Evolutionary conservation across 2,329 filamentous ascomycete genomes (phyloP).

Genomic region (Alternaria sp.): DNA sequence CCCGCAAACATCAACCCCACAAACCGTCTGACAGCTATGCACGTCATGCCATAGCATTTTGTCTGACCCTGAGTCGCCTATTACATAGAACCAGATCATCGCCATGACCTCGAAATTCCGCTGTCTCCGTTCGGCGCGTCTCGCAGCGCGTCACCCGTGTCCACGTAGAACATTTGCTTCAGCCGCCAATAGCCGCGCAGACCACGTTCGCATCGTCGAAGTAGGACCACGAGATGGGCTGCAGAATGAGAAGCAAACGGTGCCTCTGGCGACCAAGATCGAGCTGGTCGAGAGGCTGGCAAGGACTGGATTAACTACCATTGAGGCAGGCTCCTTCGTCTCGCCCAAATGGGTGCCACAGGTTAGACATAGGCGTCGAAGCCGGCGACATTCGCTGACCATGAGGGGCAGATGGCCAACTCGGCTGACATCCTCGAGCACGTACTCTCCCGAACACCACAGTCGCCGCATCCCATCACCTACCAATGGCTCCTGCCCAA

Average conservation of each 20-base stretch:
- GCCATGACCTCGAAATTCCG: constrained; percentile 44
- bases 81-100: neutral
- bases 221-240: constrained; percentile 87
- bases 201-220: constrained; percentile 73
- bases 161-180: constrained; percentile 43
- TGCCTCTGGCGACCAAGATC: constrained; percentile 77
- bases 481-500: constrained; percentile 88
- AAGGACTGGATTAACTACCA: constrained; percentile 73
- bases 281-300: constrained; percentile 76
- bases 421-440: constrained; percentile 78
- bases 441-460: constrained; percentile 67
- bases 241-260: constrained; percentile 80
- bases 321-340: constrained; percentile 85
- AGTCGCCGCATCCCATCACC: constrained; percentile 65
- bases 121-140: constrained; percentile 45
- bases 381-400: constrained; percentile 51
- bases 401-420: constrained; percentile 72
- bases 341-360: constrained; percentile 87
- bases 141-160: constrained; percentile 47
- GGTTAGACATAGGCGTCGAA: constrained; percentile 53
- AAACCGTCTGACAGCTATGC: constrained; percentile 16
- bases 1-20: constrained; percentile 28
- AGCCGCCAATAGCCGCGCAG: constrained; percentile 44
- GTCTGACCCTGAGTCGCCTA: neutral
- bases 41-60: constrained; percentile 18